Evolutionary conservation across 2,329 filamentous ascomycete species (phyloP).

Genomic region (Curvularia sp.): DNA sequence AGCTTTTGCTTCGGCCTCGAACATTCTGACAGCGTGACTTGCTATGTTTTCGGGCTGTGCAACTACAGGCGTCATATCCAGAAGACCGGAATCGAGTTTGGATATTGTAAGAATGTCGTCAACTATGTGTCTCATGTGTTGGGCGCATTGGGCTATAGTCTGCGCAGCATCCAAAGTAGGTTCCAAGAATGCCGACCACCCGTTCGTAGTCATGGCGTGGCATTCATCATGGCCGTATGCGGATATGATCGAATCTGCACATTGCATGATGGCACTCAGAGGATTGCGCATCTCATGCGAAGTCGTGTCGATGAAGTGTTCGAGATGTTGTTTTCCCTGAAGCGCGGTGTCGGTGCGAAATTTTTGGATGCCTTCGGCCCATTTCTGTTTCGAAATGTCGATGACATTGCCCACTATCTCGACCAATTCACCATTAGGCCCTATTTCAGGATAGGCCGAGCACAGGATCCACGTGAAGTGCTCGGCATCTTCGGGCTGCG

Average conservation of each 20-base stretch:
- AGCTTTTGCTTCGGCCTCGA: constrained; percentile 46
- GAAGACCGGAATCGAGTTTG: constrained; percentile 54
- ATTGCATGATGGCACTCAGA: constrained; percentile 53
- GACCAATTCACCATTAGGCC: constrained; percentile 31
- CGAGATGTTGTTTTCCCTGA: constrained; percentile 45
- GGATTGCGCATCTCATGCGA: constrained; percentile 56
- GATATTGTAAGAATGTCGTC: constrained; percentile 57
- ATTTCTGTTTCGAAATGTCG: constrained; percentile 50
- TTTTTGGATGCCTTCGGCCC: constrained; percentile 46
- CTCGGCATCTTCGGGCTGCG: constrained; percentile 21
- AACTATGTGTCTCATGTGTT: constrained; percentile 58
- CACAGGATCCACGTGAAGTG: constrained; percentile 42
- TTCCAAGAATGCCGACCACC: constrained; percentile 30
- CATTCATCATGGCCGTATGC: constrained; percentile 28
- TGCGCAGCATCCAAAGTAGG: constrained; percentile 47
- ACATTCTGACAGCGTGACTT: constrained; percentile 48
- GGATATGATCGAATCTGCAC: constrained; percentile 51
- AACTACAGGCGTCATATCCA: constrained; percentile 52
- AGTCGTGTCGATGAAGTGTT: constrained; percentile 48
- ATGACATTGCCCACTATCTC: constrained; percentile 48
- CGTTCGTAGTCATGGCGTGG: constrained; percentile 13
- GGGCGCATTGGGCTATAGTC: constrained; percentile 54
- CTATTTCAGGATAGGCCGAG: constrained; percentile 40
- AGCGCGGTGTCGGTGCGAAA: constrained; percentile 40
- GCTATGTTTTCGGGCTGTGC: constrained; percentile 47